Conservation (phyloP, 306 rosid species). For the Mimosa pudica region DNA sequence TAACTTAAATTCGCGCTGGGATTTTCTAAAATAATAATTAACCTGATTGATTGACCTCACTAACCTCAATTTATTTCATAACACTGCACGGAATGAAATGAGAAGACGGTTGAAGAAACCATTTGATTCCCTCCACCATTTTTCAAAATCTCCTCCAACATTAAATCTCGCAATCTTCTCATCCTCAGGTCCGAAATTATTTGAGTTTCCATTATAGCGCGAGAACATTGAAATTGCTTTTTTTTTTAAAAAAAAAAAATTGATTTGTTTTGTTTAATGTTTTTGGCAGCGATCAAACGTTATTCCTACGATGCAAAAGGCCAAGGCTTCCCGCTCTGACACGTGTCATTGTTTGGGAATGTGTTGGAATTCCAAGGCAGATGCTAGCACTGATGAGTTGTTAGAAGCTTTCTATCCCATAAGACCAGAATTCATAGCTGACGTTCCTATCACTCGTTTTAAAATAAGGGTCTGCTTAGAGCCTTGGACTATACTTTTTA, state of each 20-base stretch:
- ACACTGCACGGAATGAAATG: too few relatives aligned
- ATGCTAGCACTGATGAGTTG: conserved; percentile 41
- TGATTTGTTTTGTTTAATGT: conserved; percentile 15
- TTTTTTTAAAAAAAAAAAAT: too few relatives aligned
- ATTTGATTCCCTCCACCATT: not conserved
- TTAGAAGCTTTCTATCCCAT: conserved; percentile 54
- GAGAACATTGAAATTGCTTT: conserved; percentile 3
- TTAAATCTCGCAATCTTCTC: not conserved
- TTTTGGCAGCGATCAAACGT: conserved; percentile 35
- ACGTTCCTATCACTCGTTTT: conserved; percentile 68
- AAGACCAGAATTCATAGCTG: conserved; percentile 45
- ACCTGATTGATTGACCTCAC: not conserved
- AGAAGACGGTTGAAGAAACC: not conserved
- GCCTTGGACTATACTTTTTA: too few relatives aligned
- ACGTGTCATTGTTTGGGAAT: not conserved
- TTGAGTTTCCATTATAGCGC: not conserved
- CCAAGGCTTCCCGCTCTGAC: not conserved
- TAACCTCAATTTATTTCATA: too few relatives aligned
- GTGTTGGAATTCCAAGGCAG: conserved; percentile 24
- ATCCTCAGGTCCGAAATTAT: not conserved
- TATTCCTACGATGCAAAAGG: conserved; percentile 14
- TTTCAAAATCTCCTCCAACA: not conserved
- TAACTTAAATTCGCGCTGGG: too few relatives aligned
- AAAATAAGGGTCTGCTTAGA: conserved; percentile 70
- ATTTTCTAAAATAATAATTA: not conserved